Conservation (phyloP, 1,139 yeast species). For the Saccharomyces uvarum region DNA sequence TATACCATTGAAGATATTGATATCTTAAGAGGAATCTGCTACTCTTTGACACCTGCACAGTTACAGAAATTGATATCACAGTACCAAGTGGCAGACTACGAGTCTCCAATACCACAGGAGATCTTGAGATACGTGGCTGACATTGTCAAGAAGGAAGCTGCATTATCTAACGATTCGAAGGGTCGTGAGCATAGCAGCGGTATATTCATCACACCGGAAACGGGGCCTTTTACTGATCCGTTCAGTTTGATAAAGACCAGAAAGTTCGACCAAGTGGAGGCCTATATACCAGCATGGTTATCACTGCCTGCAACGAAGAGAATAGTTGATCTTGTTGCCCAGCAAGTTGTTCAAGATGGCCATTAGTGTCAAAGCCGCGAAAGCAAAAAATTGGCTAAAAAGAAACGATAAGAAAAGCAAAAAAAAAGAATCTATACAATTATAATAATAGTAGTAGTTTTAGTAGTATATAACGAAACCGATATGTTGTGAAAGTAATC, state of each 20-base stretch:
- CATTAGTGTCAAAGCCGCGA: constrained; percentile 2
- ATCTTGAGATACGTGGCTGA: constrained; percentile 80
- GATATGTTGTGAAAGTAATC: neutral
- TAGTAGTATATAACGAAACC: neutral
- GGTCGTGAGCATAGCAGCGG: constrained; percentile 41
- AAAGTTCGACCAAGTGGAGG: constrained; percentile 83
- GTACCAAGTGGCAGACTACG: constrained; percentile 90
- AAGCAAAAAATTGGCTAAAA: neutral
- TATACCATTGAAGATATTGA: constrained; percentile 86
- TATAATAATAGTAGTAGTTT: neutral
- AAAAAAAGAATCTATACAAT: neutral
- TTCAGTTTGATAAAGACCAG: constrained; percentile 81
- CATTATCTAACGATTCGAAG: constrained; percentile 36
- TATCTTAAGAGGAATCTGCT: constrained; percentile 89
- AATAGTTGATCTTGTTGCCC: constrained; percentile 83
- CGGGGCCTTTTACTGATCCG: constrained; percentile 80
- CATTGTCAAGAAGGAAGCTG: constrained; percentile 50
- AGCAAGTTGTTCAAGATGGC: constrained; percentile 47
- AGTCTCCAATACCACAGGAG: constrained; percentile 82
- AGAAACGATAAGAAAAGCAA: neutral
- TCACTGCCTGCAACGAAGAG: constrained; percentile 83
- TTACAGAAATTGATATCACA: constrained; percentile 86
- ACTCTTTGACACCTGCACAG: constrained; percentile 88
- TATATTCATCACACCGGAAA: constrained; percentile 52
- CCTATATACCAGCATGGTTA: constrained; percentile 93